Evolutionary conservation across 768 basidiomycete species (phyloP), one percentile per base, ranked within the genome.

Genomic region (Boletus speciosus): DNA sequence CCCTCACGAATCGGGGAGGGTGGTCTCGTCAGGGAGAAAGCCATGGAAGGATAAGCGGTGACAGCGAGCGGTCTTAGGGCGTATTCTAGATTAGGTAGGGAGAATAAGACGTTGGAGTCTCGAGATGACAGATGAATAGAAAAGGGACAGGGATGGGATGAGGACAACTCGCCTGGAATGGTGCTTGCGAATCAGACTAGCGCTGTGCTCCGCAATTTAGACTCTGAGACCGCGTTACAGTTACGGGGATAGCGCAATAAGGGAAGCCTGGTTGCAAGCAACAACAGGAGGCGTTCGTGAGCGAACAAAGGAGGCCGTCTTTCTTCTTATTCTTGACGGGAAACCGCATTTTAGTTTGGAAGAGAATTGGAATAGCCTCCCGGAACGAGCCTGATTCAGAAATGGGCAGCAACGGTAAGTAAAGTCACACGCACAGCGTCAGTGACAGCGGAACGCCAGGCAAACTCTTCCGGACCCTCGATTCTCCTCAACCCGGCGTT

Each of bases 21-120:
- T 2, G 72, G 69, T 51, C 73, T 66, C 41, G 68, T 66, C 32
- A 71, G 61, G 27, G 68, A 60, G 56, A 73, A 71, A 46, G 73
- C 49, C 73, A 74, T 74, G 49, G 58, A 57, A 52, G 57, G 21
- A 54, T 49, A 47, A 55, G 53, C 49, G 46, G 32, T 44, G 58
- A 50, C 50, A 58, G 55, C 11, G 21, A 41, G 40, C 42, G 47
- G 36, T 29, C 37, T 57, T 60, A 52, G 31, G 15, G 52, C 49
- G 45, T 7, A 29, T 23, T 37, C 59, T 62, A 51, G 21, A 53
- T 47, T 43, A 32, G 37, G 54, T 40, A 32, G 37, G 52, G 37
- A 44, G 29, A 37, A 21, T 41, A 49, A 54, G 39, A 25, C 35
- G 0, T 27, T 4, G 15, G 38, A 19, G 29, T 43, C 35, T 48